These are phyloP conservation scores for Saccharomyces paradoxus DNA, from an alignment of 805 yeast species.

Conservation along the genomic window DNA sequence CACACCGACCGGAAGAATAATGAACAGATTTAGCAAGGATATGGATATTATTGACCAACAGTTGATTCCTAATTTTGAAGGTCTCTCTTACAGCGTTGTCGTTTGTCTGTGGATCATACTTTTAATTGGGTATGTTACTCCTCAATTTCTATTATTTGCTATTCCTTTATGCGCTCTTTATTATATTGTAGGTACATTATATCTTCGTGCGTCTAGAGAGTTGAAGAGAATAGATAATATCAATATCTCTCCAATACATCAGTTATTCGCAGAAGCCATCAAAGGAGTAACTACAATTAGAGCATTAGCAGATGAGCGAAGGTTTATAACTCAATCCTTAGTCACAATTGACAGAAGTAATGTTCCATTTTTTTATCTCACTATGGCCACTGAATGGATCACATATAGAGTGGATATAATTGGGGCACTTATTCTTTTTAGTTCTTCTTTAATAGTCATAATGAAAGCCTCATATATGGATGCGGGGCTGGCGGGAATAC, in stretches of 20 bases:
- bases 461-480: slow-evolving; percentile 35
- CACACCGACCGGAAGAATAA: slow-evolving; percentile 84
- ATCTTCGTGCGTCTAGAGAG: slow-evolving; percentile 77
- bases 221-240: slow-evolving; percentile 65
- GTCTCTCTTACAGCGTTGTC: slow-evolving; percentile 50
- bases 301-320: slow-evolving; percentile 79
- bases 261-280: slow-evolving; percentile 81
- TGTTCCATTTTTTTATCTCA: slow-evolving; percentile 78
- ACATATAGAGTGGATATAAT: slow-evolving; percentile 66
- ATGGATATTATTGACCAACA: slow-evolving; percentile 86
- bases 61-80: slow-evolving; percentile 62
- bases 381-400: slow-evolving; percentile 89
- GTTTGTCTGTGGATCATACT: slow-evolving; percentile 54
- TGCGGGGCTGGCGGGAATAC: slow-evolving; percentile 88
- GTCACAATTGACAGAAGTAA: slow-evolving; percentile 66
- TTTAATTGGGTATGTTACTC: slow-evolving; percentile 67
- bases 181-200: slow-evolving; percentile 47
- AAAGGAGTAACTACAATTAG: slow-evolving; percentile 82
- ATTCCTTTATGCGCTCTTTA: slow-evolving; percentile 49
- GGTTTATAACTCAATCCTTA: slow-evolving; percentile 51
- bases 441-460: slow-evolving; percentile 49
- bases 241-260: slow-evolving; percentile 86
- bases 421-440: slow-evolving; percentile 66
- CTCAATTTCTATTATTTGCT: slow-evolving; percentile 67
- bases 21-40: slow-evolving; percentile 88